Evolutionary conservation across 768 basidiomycete species (phyloP).

Genomic region (Mrakia frigida): DNA sequence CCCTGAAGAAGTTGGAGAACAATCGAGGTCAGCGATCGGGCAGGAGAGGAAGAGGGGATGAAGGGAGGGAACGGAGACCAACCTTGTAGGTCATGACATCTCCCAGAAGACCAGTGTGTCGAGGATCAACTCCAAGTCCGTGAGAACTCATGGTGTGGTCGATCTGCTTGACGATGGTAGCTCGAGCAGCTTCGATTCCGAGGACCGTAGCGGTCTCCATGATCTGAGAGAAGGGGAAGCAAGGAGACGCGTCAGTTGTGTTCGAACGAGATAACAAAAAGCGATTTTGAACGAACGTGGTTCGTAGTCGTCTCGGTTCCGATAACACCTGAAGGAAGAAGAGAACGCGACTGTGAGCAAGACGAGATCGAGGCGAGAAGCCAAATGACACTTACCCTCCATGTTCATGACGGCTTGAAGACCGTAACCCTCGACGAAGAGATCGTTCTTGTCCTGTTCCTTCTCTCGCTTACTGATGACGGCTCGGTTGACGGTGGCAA

Average conservation of each 20-base stretch:
- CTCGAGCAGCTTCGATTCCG: slow-evolving; percentile 94
- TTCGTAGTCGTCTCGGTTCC: slow-evolving; percentile 91
- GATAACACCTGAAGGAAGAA: slow-evolving; percentile 62
- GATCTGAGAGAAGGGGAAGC: slow-evolving; percentile 43
- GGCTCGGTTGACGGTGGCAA: slow-evolving; percentile 78
- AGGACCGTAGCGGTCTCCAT: slow-evolving; percentile 91
- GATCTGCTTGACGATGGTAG: slow-evolving; percentile 93
- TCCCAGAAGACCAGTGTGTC: slow-evolving; percentile 95
- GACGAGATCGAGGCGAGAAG: slow-evolving; percentile 27
- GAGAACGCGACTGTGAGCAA: background rate
- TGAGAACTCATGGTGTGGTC: slow-evolving; percentile 91
- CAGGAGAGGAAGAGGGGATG: background rate
- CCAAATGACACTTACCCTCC: slow-evolving; percentile 60
- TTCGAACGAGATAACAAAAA: background rate
- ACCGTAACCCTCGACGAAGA: slow-evolving; percentile 95
- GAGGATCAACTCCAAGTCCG: slow-evolving; percentile 97
- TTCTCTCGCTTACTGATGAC: slow-evolving; percentile 95
- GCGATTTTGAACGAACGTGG: slow-evolving; percentile 51
- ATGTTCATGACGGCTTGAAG: slow-evolving; percentile 95
- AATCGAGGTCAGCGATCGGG: background rate
- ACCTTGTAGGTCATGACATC: slow-evolving; percentile 99
- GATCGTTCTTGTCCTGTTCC: slow-evolving; percentile 79
- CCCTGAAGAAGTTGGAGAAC: slow-evolving; percentile 53
- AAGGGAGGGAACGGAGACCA: slow-evolving; percentile 10
- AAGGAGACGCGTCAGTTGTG: background rate